phyloP scores from a whole-genome alignment of 1,284 basidiomycete genomes.

The Cryptococcus sp. region DNA sequence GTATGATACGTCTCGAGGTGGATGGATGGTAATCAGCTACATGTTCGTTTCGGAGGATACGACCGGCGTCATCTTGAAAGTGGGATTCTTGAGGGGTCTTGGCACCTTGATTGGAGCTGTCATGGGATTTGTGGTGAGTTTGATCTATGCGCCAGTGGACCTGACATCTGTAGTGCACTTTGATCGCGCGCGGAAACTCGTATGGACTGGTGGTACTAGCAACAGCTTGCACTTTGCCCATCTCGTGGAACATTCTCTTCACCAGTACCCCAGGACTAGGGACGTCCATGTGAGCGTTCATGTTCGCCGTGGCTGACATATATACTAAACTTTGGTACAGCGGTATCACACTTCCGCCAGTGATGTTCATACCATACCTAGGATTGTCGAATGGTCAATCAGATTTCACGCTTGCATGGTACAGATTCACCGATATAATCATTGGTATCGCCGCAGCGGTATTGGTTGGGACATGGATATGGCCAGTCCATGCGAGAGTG shows the following conservation, averaged over 20 bases:
- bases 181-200: slow-evolving; percentile 50
- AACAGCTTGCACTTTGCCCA: slow-evolving; percentile 47
- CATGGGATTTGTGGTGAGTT: slow-evolving; percentile 49
- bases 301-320: background rate
- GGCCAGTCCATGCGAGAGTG: slow-evolving; percentile 52
- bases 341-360: slow-evolving; percentile 51
- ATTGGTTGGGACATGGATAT: slow-evolving; percentile 45
- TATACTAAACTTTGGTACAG: slow-evolving; percentile 12
- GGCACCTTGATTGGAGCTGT: slow-evolving; percentile 55
- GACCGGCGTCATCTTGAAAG: slow-evolving; percentile 55
- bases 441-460: slow-evolving; percentile 53
- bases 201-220: slow-evolving; percentile 54
- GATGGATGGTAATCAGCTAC: slow-evolving; percentile 53
- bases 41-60: slow-evolving; percentile 56
- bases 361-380: slow-evolving; percentile 54
- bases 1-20: slow-evolving; percentile 51
- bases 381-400: slow-evolving; percentile 26
- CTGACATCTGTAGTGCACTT: slow-evolving; percentile 33
- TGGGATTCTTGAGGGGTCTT: slow-evolving; percentile 52
- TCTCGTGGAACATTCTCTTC: slow-evolving; percentile 51
- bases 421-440: slow-evolving; percentile 46
- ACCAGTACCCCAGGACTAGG: slow-evolving; percentile 40
- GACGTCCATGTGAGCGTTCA: slow-evolving; percentile 43
- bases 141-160: background rate
- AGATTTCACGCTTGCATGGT: slow-evolving; percentile 41